Evolutionary conservation across 768 basidiomycete genomes (phyloP), one percentile per base, ranked within the genome.

Genomic region (Lactarius hengduanensis): DNA sequence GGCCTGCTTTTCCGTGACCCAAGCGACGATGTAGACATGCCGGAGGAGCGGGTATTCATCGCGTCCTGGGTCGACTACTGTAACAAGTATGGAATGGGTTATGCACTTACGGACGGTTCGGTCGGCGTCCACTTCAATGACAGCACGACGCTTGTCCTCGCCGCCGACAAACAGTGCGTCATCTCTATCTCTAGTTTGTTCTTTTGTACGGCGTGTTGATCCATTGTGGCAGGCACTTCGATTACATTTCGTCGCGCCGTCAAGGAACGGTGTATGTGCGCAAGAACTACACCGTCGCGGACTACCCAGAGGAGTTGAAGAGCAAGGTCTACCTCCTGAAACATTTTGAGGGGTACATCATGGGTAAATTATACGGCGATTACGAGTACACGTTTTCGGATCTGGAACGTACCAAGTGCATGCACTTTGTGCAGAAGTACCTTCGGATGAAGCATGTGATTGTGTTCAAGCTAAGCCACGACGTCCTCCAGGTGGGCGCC

Each of bases 81-180:
- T 75, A 93, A 95, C 77, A 98, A 98, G 81, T 99, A 98, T 77
- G 97, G 96, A n/a, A 98, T 98, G 92, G 97, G 96, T 1, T 98
- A 97, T 76, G 94, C 94, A 4, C 80, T 98, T 73, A 96, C 94
- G 22, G 95, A 99, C 73, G 95, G 96, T 3, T 91, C 91, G 26
- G 89, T 98, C 56, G 94, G 94, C 5, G 93, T 98, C 26, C 89
- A 98, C 77, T 99, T 97, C 80, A 98, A 98, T 72, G 97, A 99
- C 75, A 94, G 91, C 74, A 93, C 94, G 18, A 90, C 85, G 36
- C 74, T 97, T 69, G 85, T 97, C 38, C 79, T 98, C 69, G 86
- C 92, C 45, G 87, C 96, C 1, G 90, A 92, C 72, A 96, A 93
- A 77, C 79, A 86, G 96, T 96, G 71, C 72, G 93, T 82, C 15